A percentile compares a stretch with the other conserved stretches of the same genome.
These are phyloP conservation scores for Apiospora phragmitis DNA, from an alignment of 2,329 filamentous ascomycete species.

Conservation along the genomic window DNA sequence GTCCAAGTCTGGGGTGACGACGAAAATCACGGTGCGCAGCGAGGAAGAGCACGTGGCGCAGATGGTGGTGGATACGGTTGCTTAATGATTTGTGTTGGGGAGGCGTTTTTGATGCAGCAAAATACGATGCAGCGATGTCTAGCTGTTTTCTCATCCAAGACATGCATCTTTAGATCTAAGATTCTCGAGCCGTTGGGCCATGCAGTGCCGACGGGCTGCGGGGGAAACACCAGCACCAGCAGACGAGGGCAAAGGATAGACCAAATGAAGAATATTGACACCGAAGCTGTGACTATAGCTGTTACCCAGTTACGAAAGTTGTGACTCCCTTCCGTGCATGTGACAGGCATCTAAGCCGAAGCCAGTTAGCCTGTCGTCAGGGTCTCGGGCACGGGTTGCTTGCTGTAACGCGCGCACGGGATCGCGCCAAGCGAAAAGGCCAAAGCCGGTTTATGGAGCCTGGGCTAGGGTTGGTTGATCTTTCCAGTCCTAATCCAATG, in stretches of 20 bases:
- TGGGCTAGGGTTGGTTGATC: background rate
- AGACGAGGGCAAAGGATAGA: background rate
- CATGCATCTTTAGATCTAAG: slow-evolving; percentile 13
- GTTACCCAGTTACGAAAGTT: background rate
- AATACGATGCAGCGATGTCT: slow-evolving; percentile 28
- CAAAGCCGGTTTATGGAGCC: background rate
- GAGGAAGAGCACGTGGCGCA: slow-evolving; percentile 91
- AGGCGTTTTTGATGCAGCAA: slow-evolving; percentile 30
- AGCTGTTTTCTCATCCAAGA: slow-evolving; percentile 18
- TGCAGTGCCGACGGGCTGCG: slow-evolving; percentile 5
- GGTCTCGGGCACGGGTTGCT: background rate
- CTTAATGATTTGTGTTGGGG: slow-evolving; percentile 50
- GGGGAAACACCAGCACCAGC: background rate
- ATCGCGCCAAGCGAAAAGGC: background rate
- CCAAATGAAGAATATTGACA: background rate
- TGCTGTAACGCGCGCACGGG: background rate
- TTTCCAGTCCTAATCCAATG: background rate
- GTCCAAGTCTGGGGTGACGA: slow-evolving; percentile 89
- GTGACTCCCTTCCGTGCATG: background rate
- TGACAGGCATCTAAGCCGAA: background rate
- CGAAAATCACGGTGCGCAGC: slow-evolving; percentile 88
- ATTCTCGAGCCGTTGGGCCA: slow-evolving; percentile 12
- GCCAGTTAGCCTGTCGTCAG: background rate
- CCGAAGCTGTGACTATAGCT: background rate
- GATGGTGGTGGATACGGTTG: slow-evolving; percentile 80